Base-by-base conservation (phyloP, 2,329 filamentous ascomycete species). In the Colletotrichum neosansevieriae region DNA sequence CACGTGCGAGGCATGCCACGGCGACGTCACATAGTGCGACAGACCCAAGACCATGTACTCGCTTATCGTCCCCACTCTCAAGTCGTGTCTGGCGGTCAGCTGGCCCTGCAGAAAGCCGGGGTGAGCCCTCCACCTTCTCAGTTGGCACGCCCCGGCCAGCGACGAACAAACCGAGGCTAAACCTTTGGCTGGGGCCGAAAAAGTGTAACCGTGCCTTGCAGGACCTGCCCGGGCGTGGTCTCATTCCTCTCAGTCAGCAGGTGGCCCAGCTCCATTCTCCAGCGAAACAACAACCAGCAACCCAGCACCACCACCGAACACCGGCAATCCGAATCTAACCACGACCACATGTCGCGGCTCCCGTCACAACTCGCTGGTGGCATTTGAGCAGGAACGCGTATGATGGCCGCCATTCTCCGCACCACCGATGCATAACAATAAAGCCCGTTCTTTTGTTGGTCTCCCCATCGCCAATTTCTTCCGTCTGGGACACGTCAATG, bases 351-450 rank as follows among this genome's bases (percentile, higher is more conserved):
- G 66, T 65, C 69, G 60, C 66, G 50, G 44, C 40, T 61, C 60
- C 50, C 50, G 15, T 44, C 61, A 58, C 54, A 59, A 59, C 59
- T 32, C 19, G 50, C 69, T 38, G 53, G 57, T 69, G 65, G 51
- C 57, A 70, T 69, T 69, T 62, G 58, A 59, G 17, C 53, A 70
- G 65, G 66, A 70, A 69, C 69, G 69, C 66, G 69, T 70, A 70
- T 69, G 61, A 70, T 70, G 69, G 69, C 69, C 57, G 56, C 66
- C 69, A 66, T 70, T 70, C 69, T 69, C 69, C 69, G 61, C 69
- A 58, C 59, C 38, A 19, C 60, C 47, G 60, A 70, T 58, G 69
- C 66, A 69, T 70, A 70, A 70, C 60, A 70, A 51, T 54, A 67
- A 53, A 57, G 61, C 69, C 60, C 34, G 53, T 68, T 64, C 54